Conservation (phyloP, 1,284 basidiomycete species). For the Phlebopus sp. region DNA sequence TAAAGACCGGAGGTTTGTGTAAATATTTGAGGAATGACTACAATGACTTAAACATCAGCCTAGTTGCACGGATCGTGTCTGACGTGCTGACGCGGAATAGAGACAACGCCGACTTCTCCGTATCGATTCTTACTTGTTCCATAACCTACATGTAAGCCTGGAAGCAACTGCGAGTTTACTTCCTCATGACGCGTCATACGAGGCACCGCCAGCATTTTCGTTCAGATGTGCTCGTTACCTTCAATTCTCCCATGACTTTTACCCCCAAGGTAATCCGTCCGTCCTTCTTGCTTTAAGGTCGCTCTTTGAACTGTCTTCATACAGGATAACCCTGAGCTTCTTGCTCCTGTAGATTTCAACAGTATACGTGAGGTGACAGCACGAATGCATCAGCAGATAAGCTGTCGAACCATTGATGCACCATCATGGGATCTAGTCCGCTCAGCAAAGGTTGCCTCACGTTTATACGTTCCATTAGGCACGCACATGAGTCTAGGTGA, state of each 20-base stretch:
- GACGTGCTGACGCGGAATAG: slow-evolving; percentile 73
- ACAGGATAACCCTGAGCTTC: slow-evolving; percentile 66
- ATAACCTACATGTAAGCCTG: slow-evolving; percentile 73
- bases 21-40: background rate
- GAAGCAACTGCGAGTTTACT: background rate
- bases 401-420: slow-evolving; percentile 74
- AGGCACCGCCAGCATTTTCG: slow-evolving; percentile 74
- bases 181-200: slow-evolving; percentile 4
- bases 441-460: slow-evolving; percentile 68
- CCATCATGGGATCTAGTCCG: slow-evolving; percentile 80
- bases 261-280: slow-evolving; percentile 49
- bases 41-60: slow-evolving; percentile 5
- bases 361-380: slow-evolving; percentile 62
- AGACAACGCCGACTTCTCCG: slow-evolving; percentile 64
- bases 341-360: slow-evolving; percentile 62
- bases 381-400: slow-evolving; percentile 64
- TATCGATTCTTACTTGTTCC: slow-evolving; percentile 74
- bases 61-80: slow-evolving; percentile 78
- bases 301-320: background rate
- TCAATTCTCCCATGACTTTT: slow-evolving; percentile 71
- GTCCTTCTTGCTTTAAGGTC: background rate
- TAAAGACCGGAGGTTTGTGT: slow-evolving; percentile 76
- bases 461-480: slow-evolving; percentile 81
- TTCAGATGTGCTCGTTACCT: slow-evolving; percentile 82
- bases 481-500: slow-evolving; percentile 80